Evolutionary conservation across 2,329 filamentous ascomycete genomes (phyloP), one percentile per base, ranked within the genome.

Genomic region (Clonostachys rosea): DNA sequence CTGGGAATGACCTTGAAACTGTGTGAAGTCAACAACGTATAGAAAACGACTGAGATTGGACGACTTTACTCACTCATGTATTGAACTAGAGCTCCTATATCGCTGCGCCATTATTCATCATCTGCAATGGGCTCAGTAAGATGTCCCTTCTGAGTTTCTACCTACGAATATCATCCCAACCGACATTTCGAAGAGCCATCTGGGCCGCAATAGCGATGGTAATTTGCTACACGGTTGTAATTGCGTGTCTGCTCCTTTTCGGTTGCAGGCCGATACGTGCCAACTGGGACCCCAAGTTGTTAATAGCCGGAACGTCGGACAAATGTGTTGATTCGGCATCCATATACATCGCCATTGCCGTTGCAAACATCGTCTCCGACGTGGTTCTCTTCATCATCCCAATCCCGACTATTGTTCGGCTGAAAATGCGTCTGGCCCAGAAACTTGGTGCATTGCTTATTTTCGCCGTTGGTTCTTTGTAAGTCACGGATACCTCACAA

Each of bases 361-460:
- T 65, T 4, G 60, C 71, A n/a, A 76, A 75, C 49, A 73, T 77
- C 41, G 46, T 67, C n/a, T 73, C 72, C 8, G 73, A 78, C 51
- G 44, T 78, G 5, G 52, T 76, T 6, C 65, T 75, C 14, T 73
- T 75, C 43, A 52, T 64, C 1, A 53, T 78, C 3, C 75, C 75
- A 0, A 64, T 77, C 33, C 20, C 20, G 20, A 24, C 20, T 24
- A 61, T 78, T 1, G 54, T 70, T 24, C 61, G 60, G 16, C 54
- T 78, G 1, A 67, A 71, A 43, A 66, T 78, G 35, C 71, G 73
- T 0, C 52, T 54, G 18, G 66, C 64, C 42, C 73, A 77, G 48
- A 78, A 75, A 53, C 49, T 75, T n/a, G 71, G 64, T 1, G 55
- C 76, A 3, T 55, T 66, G 2, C 50, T 63, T 0, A 68, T 76